Evolutionary conservation across 2,329 filamentous ascomycete species (phyloP), one percentile per base, ranked within the genome.

Genomic region (Dryadomyces quercivorus): DNA sequence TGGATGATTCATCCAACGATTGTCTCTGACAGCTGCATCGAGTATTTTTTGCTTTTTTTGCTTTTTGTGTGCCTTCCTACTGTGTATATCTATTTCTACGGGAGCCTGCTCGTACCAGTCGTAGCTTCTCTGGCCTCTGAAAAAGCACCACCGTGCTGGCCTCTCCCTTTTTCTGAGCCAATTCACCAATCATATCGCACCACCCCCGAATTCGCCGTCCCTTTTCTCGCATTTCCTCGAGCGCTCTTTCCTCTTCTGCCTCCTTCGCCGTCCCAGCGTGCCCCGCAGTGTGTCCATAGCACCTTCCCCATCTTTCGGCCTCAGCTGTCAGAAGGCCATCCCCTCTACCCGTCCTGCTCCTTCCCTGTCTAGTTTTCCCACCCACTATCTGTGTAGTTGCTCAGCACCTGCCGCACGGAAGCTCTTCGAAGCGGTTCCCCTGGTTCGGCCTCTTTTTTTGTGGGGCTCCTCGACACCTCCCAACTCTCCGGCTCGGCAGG

Each of bases 391-490:
- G 9, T 22, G 3, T n/a, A 22, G 12, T 7, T 20, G 46, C 38
- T 42, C 16, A 42, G 12, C 42, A 44, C 42, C 16, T 16, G 16
- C 42, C n/a, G 42, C 42, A 44, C 42, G 18, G 42, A 20, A 44
- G 42, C 42, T 44, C 8, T 16, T 44, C 42, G n/a, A 9, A 44
- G 42, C n/a, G 42, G 7, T 40, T 20, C 42, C 18, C 48, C 34
- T 42, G 36, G n/a, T 50, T 40, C 38, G 38, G 36, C 49, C 22
- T 43, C 22, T 51, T 51, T 51, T 51, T 42, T 51, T 51, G 50
- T 51, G 50, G 50, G 50, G 20, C 50, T 7, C 38, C 22, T 38
- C 15, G 38, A 42, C 50, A 16, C n/a, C 36, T 50, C 10, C 16
- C 43, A 21, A 20, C 43, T 45, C n/a, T 21, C 16, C 8, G 43